Evolutionary conservation across 116 monocot genomes (phyloP).

Genomic region (Iris pallida): DNA sequence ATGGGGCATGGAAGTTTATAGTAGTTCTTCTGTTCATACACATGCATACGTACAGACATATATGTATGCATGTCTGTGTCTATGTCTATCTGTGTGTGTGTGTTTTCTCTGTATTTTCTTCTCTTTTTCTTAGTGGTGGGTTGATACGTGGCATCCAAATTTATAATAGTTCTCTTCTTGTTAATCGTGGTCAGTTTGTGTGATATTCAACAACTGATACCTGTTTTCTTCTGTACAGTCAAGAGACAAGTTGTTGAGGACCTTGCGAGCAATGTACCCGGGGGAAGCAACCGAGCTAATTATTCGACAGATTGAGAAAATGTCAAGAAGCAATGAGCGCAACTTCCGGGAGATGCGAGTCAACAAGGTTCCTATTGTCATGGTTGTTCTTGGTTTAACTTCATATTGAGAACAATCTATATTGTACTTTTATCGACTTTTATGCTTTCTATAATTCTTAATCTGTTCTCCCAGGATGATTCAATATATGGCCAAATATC

Average conservation of each 20-base stretch:
- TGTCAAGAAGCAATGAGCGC: conserved; percentile 57
- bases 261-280: conserved; percentile 52
- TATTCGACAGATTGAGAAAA: conserved; percentile 85
- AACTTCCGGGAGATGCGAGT: conserved; percentile 43
- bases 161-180: too few relatives aligned
- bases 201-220: not conserved
- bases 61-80: too few relatives aligned
- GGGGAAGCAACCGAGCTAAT: conserved; percentile 79
- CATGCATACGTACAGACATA: too few relatives aligned
- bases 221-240: conserved; percentile 41
- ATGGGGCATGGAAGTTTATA: too few relatives aligned
- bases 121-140: too few relatives aligned
- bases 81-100: too few relatives aligned
- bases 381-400: too few relatives aligned
- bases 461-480: conserved; percentile 54
- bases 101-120: too few relatives aligned
- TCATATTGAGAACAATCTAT: too few relatives aligned
- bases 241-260: conserved; percentile 66
- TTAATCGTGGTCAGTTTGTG: not conserved
- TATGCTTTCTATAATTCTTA: not conserved
- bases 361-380: conserved; percentile 44
- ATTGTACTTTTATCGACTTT: too few relatives aligned
- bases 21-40: too few relatives aligned
- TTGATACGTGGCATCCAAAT: too few relatives aligned
- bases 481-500: conserved; percentile 14